Percentiles rank a stretch among this genome's conserved stretches.
Evolutionary conservation across 768 basidiomycete genomes (phyloP).

Genomic region (Hygrophorus pudorinus): DNA sequence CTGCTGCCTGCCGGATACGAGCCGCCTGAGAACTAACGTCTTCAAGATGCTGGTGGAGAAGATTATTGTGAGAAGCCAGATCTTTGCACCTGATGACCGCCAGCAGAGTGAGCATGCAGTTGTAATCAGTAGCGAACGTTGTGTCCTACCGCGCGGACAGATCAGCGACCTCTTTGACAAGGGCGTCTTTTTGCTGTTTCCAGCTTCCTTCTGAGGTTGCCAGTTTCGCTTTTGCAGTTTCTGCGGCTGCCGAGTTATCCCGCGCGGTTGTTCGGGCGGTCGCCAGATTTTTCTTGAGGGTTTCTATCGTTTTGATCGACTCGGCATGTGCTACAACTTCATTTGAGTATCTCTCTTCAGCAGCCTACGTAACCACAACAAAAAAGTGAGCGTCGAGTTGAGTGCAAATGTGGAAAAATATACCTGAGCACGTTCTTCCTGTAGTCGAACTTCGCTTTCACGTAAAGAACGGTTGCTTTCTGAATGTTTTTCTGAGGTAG

Average conservation of each 20-base stretch:
- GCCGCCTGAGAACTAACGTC: conserved; percentile 75
- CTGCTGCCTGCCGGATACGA: conserved; percentile 65
- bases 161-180: conserved; percentile 72
- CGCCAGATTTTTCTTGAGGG: conserved; percentile 52
- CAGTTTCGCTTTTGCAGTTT: conserved; percentile 70
- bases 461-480: conserved; percentile 54
- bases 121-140: neutral
- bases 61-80: conserved; percentile 61
- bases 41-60: conserved; percentile 79
- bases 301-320: conserved; percentile 62
- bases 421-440: conserved; percentile 65
- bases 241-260: conserved; percentile 50
- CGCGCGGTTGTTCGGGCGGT: conserved; percentile 41
- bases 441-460: conserved; percentile 54
- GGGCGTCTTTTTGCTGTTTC: conserved; percentile 64
- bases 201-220: conserved; percentile 66
- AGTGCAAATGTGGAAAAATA: conserved; percentile 2
- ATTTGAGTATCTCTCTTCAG: conserved; percentile 71
- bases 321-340: conserved; percentile 85
- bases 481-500: conserved; percentile 57
- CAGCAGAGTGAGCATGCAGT: neutral
- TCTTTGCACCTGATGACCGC: conserved; percentile 49
- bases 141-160: conserved; percentile 52
- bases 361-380: conserved; percentile 34
- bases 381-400: neutral